Percentiles rank a stretch among this genome's conserved stretches.
Conservation (phyloP, 2,329 filamentous ascomycete genomes). For the Venturia pyrina region DNA sequence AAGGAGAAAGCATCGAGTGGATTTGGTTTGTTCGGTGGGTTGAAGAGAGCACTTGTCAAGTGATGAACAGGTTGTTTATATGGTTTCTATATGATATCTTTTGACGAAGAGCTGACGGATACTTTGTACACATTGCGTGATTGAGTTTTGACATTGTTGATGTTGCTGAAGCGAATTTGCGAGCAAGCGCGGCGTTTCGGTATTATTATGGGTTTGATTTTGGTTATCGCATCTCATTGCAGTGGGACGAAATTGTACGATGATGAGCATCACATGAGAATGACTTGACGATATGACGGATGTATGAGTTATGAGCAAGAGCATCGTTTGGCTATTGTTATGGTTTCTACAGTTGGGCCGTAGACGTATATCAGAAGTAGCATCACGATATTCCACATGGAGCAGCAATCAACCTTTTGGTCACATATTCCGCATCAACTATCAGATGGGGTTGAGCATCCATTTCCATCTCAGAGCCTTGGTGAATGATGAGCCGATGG, state of each 20-base stretch:
- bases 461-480: no score
- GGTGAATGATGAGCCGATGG: no score
- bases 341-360: no score
- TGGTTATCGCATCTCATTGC: not conserved
- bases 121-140: not conserved
- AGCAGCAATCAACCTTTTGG: no score
- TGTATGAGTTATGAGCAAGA: not conserved
- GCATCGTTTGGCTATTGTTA: not conserved
- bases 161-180: not conserved
- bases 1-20: not conserved
- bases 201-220: not conserved
- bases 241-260: not conserved
- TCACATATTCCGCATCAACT: no score
- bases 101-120: not conserved
- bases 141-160: not conserved
- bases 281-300: not conserved
- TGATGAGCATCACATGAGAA: not conserved
- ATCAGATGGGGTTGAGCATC: no score
- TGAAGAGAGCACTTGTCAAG: constrained; percentile 9
- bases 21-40: constrained; percentile 2
- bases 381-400: no score
- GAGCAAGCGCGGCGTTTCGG: not conserved
- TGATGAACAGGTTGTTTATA: not conserved
- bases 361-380: no score
- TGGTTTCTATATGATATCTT: not conserved